Conservation (phyloP, 148 eudicot genomes). For the Dysphania ambrosioides region DNA sequence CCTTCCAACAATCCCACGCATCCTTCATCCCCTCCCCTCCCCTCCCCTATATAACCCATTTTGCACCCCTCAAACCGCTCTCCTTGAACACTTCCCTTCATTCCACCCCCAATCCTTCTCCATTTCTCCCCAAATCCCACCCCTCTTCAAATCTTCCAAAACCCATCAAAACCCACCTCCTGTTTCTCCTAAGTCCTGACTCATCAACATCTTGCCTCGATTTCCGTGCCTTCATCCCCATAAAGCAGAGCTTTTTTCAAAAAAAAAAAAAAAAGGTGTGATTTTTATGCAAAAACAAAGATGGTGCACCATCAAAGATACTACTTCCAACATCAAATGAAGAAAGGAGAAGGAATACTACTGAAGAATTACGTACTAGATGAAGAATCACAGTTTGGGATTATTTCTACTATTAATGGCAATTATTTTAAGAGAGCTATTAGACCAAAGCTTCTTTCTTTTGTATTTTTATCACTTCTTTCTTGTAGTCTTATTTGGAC, state of each 20-base stretch:
- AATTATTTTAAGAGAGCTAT: constrained; percentile 29
- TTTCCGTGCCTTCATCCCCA: background rate
- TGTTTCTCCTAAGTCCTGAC: background rate
- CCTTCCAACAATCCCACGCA: too few relatives aligned
- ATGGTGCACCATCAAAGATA: constrained; percentile 79
- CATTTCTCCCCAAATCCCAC: background rate
- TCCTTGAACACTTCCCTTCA: background rate
- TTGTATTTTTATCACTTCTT: constrained; percentile 43
- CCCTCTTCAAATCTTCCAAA: background rate
- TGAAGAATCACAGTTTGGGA: constrained; percentile 39
- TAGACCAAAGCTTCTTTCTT: constrained; percentile 44
- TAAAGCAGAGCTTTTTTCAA: background rate
- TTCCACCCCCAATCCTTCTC: background rate
- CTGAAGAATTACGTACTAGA: constrained; percentile 20
- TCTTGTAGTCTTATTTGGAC: constrained; percentile 52
- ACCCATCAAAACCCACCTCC: background rate
- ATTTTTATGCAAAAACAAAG: background rate
- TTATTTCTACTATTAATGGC: constrained; percentile 19
- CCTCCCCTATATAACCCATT: constrained; percentile 8
- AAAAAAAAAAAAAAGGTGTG: background rate
- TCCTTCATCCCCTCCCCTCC: too few relatives aligned
- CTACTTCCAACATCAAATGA: constrained; percentile 38
- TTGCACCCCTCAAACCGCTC: background rate
- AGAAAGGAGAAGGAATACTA: constrained; percentile 35
- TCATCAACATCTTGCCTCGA: background rate